phyloP scores from a whole-genome alignment of 2,329 filamentous ascomycete species.

The Phialophora verrucosa region DNA sequence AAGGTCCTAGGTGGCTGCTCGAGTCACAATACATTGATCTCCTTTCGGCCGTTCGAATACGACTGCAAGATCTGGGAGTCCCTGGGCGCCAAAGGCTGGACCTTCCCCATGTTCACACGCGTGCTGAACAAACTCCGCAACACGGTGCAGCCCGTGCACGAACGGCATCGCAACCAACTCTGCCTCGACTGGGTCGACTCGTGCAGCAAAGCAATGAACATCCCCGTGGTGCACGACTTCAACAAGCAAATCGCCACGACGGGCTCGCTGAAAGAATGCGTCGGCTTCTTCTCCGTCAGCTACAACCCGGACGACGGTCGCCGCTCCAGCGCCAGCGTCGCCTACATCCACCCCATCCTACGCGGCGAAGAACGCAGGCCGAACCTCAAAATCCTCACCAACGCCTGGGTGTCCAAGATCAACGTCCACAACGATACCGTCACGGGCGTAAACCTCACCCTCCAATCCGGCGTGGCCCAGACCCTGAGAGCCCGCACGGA shows the following conservation, averaged over 20 bases:
- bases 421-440: slow-evolving; percentile 71
- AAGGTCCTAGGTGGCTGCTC: slow-evolving; percentile 93
- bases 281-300: slow-evolving; percentile 88
- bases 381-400: slow-evolving; percentile 84
- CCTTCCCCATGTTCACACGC: slow-evolving; percentile 81
- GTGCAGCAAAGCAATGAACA: slow-evolving; percentile 77
- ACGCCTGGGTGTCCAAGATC: slow-evolving; percentile 84
- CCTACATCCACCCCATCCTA: slow-evolving; percentile 90
- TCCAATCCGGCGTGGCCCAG: slow-evolving; percentile 64
- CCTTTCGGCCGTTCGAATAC: slow-evolving; percentile 88
- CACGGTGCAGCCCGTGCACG: slow-evolving; percentile 87
- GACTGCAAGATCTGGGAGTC: slow-evolving; percentile 84
- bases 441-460: slow-evolving; percentile 72
- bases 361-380: slow-evolving; percentile 79
- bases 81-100: slow-evolving; percentile 82
- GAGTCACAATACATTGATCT: slow-evolving; percentile 92
- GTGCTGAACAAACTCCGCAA: slow-evolving; percentile 83
- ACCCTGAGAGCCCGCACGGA: slow-evolving; percentile 69
- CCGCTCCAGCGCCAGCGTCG: slow-evolving; percentile 84
- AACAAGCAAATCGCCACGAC: slow-evolving; percentile 79
- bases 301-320: slow-evolving; percentile 89
- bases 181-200: slow-evolving; percentile 88
- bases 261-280: slow-evolving; percentile 74
- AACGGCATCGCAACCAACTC: slow-evolving; percentile 84
- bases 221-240: slow-evolving; percentile 84